Evolutionary conservation across 2,329 filamentous ascomycete genomes (phyloP), one percentile per base, ranked within the genome.

Genomic region (Aspergillus viridinutans): DNA sequence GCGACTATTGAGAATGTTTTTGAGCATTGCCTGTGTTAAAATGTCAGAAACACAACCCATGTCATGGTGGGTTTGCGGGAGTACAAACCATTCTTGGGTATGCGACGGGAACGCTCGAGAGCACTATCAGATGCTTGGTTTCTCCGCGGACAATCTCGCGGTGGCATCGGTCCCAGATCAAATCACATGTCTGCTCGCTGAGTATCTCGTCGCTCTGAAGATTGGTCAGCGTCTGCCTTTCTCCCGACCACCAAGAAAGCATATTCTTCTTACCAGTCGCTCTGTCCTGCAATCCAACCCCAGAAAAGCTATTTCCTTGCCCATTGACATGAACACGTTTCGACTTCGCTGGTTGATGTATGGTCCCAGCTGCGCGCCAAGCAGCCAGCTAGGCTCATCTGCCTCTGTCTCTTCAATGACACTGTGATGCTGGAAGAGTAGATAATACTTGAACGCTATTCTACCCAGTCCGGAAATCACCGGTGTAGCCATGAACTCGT

Each of bases 371-470:
- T 83, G 80, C 25, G 83, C 78, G 5, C 94, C 94, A 3, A 97
- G 76, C 20, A 95, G 78, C 94, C 94, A 97, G 69, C 91, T 97
- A 2, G 93, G 90, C 72, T 99, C 95, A 2, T 89, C 84, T 38
- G 83, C 80, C 63, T 95, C 87, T 0, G 87, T 91, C 76, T 99
- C 94, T 49, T 87, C 84, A 0, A 85, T 78, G 3, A 96, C 80
- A 63, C 89, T 96, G 73, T 99, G 95, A 66, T 99, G 94, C 73
- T 99, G 94, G 78, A 99, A 99, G 8, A 99, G 83, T 86, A 99
- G 88, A 69, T 99, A 99, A 75, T 97, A 99, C 73, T 99, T 99
- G 83, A 94, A 97, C 0, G 93, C 93, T 51, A 97, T 86, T 40
- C 89, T 89, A 2, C 94, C 95, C 8, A 99, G 75, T 0, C 95